Base-by-base conservation (phyloP, 768 basidiomycete species). In the Galerina sulciceps region DNA sequence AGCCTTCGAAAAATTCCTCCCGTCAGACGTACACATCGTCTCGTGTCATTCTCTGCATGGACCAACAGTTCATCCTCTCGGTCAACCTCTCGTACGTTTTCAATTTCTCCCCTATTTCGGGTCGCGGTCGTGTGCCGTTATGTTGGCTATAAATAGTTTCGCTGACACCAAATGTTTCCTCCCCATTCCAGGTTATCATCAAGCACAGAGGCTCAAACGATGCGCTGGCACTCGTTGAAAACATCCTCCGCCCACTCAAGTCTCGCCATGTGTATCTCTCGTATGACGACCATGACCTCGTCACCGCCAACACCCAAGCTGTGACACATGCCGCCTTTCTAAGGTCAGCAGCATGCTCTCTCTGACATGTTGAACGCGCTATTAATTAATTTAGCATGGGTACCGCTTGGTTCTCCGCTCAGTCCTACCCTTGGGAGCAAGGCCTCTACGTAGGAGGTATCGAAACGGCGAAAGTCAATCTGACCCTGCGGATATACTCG, bases 241-340 rank as follows among this genome's bases (percentile, higher is more conserved):
- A 78, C 63, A 87, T 98, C 37, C 83, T 99, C 50, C 79, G 80
- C 4, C 89, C 89, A 15, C 86, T 99, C 67, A 80, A 84, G 45
- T 93, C 91, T 2, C 86, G 95, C 54, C 93, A 87, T 65, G 96
- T 99, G 38, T 88, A 98, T 70, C 79, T 99, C 40, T 89, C 88
- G n/a, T 99, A 97, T 73, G 92, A 96, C 61, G 94, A 98, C 53
- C 97, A 99, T 68, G 97, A 99, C 67, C 80, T 86, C 41, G 92
- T 99, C 47, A 99, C 97, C 0, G 97, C 97, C 11, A 99, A 99
- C 65, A 99, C 97, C 0, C 97, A 99, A 73, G 97, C 96, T 0
- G 96, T 97, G 13, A 98, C 94, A 0, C 97, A 99, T 66, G 96
- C 96, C 11, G 97, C 97, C 0, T 99, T 99, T 79, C 79, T 99